Evolutionary conservation across 1,139 yeast genomes (phyloP).

Genomic region (Kurtzmaniella quercitrusa): DNA sequence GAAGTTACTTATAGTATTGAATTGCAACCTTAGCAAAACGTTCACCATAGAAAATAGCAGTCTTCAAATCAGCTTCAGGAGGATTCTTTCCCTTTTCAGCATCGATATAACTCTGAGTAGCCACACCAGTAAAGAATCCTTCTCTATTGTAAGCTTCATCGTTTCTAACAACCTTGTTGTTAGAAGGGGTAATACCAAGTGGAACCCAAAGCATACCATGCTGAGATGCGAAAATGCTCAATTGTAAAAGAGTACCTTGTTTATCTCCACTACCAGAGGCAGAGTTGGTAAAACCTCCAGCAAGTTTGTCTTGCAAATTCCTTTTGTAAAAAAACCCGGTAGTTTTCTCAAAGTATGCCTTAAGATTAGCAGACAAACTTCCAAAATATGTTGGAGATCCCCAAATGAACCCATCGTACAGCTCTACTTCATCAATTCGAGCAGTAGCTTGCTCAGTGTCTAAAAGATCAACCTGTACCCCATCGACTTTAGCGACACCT

Average conservation of each 20-base stretch:
- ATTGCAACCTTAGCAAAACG: background rate
- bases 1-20: background rate
- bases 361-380: conserved; percentile 7
- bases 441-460: conserved; percentile 8
- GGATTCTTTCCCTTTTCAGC: background rate
- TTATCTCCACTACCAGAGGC: conserved; percentile 9
- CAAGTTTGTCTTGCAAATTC: conserved; percentile 8
- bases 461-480: conserved; percentile 1
- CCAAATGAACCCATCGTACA: conserved; percentile 8
- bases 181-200: conserved; percentile 23
- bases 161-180: conserved; percentile 6
- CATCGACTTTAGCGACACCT: conserved; percentile 3
- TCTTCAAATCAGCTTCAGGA: background rate
- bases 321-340: conserved; percentile 1
- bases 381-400: conserved; percentile 10
- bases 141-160: background rate
- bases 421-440: conserved; percentile 1
- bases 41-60: background rate
- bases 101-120: background rate
- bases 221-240: conserved; percentile 7
- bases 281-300: conserved; percentile 9
- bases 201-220: conserved; percentile 17
- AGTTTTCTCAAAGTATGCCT: conserved; percentile 7
- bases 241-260: conserved; percentile 5
- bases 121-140: background rate